phyloP scores from a whole-genome alignment of 345 rosid genomes.

The Limnanthes douglasii region DNA sequence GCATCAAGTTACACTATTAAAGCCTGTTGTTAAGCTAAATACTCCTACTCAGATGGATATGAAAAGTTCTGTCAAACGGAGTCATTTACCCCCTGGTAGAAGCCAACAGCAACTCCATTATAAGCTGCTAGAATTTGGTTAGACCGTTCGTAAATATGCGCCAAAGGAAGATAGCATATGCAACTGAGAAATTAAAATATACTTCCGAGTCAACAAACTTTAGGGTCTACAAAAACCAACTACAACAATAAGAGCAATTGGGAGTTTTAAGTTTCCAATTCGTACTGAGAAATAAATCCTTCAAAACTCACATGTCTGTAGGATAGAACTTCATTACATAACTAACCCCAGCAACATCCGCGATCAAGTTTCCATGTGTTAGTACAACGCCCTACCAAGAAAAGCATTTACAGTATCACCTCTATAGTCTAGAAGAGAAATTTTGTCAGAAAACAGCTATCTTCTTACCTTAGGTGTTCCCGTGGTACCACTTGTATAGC shows the following conservation, averaged over 20 bases:
- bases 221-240: conserved; percentile 3
- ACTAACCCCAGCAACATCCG: conserved; percentile 59
- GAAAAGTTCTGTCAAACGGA: conserved; percentile 4
- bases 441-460: conserved; percentile 1
- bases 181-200: conserved; percentile 27
- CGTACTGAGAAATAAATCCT: too few relatives aligned
- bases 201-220: conserved; percentile 1
- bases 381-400: conserved; percentile 56
- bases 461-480: conserved; percentile 79
- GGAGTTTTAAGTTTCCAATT: too few relatives aligned
- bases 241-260: too few relatives aligned
- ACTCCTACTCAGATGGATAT: too few relatives aligned
- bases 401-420: conserved; percentile 4
- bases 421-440: conserved; percentile 10
- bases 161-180: conserved; percentile 89
- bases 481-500: conserved; percentile 97
- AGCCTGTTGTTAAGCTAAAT: too few relatives aligned
- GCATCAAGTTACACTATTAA: too few relatives aligned
- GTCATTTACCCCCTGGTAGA: conserved; percentile 77
- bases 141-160: conserved; percentile 78
- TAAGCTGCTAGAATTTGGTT: conserved; percentile 50
- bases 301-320: conserved; percentile 69
- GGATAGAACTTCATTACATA: conserved; percentile 18
- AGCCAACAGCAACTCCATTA: conserved; percentile 62
- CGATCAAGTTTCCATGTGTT: conserved; percentile 76